phyloP scores from a whole-genome alignment of 164 flowering plant species.

The Berberis thunbergii region DNA sequence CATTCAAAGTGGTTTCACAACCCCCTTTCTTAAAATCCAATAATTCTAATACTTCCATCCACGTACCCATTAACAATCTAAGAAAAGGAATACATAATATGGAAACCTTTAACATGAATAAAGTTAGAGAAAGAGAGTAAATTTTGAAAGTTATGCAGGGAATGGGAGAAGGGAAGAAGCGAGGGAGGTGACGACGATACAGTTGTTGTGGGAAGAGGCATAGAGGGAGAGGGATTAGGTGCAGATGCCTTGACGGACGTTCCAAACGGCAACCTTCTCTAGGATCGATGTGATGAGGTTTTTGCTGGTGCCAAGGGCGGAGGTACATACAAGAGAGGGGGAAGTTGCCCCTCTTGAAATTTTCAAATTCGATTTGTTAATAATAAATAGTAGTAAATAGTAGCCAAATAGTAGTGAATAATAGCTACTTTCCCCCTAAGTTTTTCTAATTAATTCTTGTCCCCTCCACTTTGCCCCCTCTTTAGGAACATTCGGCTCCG shows the following conservation, averaged over 20 bases:
- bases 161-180: conserved; percentile 46
- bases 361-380: too few species aligned
- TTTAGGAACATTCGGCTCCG: too few species aligned
- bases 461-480: too few species aligned
- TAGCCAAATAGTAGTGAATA: too few species aligned
- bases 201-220: conserved; percentile 39
- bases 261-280: conserved; percentile 78
- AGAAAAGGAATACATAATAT: background rate
- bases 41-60: conserved; percentile 82
- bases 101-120: background rate
- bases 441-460: too few species aligned
- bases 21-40: conserved; percentile 77
- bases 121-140: background rate
- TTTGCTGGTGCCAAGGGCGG: conserved; percentile 42
- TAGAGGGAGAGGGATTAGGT: conserved; percentile 57
- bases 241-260: conserved; percentile 77
- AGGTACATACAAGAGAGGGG: too few species aligned
- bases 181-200: conserved; percentile 64
- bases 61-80: conserved; percentile 91
- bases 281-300: conserved; percentile 72
- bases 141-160: conserved; percentile 30
- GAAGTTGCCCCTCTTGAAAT: too few species aligned
- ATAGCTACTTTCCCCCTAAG: too few species aligned
- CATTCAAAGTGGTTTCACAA: conserved; percentile 78
- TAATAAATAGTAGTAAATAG: too few species aligned